phyloP scores from a whole-genome alignment of 2,329 filamentous ascomycete genomes.

The Exophiala aquamarina region DNA sequence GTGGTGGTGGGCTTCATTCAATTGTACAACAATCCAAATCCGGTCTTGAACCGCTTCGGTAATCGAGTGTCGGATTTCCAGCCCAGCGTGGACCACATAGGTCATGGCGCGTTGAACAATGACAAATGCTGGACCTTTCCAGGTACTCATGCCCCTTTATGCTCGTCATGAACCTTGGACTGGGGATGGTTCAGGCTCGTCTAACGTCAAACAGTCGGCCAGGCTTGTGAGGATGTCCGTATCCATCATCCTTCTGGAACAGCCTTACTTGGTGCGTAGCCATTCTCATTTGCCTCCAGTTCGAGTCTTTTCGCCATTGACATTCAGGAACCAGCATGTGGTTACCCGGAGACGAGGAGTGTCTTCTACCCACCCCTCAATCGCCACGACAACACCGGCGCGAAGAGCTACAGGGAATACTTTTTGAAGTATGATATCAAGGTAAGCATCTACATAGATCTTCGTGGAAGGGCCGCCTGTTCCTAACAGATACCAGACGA shows the following conservation, averaged over 20 bases:
- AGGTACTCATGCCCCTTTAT: constrained; percentile 3
- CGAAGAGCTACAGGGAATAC: constrained; percentile 17
- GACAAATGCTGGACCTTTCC: constrained; percentile 19
- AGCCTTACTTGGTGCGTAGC: constrained; percentile 18
- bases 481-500: constrained; percentile 2
- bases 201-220: constrained; percentile 8
- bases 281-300: no score
- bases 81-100: constrained; percentile 1
- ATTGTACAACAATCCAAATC: constrained; percentile 11
- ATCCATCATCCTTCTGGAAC: constrained; percentile 15
- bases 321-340: constrained; percentile 11
- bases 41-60: constrained; percentile 8
- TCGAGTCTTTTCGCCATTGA: background rate
- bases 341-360: constrained; percentile 17
- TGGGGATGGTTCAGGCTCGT: background rate
- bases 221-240: constrained; percentile 21
- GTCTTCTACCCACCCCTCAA: constrained; percentile 17
- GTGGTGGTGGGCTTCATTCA: constrained; percentile 6
- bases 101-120: constrained; percentile 16
- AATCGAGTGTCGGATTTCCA: constrained; percentile 2
- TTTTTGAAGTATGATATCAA: constrained; percentile 23
- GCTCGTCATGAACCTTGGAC: background rate
- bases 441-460: constrained; percentile 2
- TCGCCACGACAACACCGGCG: constrained; percentile 8
- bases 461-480: no score